These are phyloP conservation scores for Rubus idaeus DNA, from an alignment of 306 rosid species.

Conservation along the genomic window DNA sequence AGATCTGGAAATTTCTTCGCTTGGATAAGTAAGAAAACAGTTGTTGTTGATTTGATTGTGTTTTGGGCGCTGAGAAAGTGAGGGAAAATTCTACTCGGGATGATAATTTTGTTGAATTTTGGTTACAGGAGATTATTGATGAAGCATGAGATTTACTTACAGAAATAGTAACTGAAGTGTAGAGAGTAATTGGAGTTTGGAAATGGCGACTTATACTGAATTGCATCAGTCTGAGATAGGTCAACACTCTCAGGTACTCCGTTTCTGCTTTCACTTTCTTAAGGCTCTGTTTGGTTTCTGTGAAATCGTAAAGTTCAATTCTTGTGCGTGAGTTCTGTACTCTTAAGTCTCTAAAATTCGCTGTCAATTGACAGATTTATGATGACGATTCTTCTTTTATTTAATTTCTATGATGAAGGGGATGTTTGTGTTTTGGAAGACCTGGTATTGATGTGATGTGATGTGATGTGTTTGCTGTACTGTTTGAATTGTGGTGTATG, in stretches of 20 bases:
- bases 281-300: background rate
- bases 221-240: constrained; percentile 6
- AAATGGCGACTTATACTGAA: constrained; percentile 27
- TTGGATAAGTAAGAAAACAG: background rate
- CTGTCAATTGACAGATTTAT: background rate
- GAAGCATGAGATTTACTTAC: background rate
- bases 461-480: background rate
- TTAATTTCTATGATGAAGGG: background rate
- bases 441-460: background rate
- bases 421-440: background rate
- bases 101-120: background rate
- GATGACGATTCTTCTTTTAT: background rate
- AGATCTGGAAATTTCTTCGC: constrained; percentile 27
- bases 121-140: background rate
- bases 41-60: background rate
- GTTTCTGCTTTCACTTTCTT: background rate
- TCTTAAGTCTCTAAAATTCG: no score
- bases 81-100: no score
- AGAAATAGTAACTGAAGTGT: background rate
- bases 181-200: background rate
- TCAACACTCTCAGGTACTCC: constrained; percentile 27
- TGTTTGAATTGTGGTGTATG: background rate
- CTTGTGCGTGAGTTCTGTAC: background rate
- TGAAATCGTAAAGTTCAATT: background rate
- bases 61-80: background rate